phyloP scores from a whole-genome alignment of 129 eudicot species.

The Gnaphalium uliginosum region DNA sequence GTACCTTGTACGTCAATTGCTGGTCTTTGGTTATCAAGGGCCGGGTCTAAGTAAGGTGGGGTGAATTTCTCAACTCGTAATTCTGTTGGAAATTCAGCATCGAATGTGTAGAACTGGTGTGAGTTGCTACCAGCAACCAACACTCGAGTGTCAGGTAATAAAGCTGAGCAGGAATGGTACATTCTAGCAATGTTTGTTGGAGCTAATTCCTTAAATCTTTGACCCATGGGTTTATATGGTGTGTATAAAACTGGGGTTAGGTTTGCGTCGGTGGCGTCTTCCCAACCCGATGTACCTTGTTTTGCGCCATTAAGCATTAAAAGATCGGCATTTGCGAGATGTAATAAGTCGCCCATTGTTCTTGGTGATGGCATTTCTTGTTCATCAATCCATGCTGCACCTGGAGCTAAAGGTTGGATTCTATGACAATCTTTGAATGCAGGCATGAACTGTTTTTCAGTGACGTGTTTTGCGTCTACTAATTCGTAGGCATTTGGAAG shows the following conservation, averaged over 20 bases:
- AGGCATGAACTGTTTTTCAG: slow-evolving; percentile 36
- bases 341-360: slow-evolving; percentile 69
- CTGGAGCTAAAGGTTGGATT: slow-evolving; percentile 20
- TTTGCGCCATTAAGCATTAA: slow-evolving; percentile 73
- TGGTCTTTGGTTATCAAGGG: slow-evolving; percentile 28
- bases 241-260: slow-evolving; percentile 55
- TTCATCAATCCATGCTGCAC: slow-evolving; percentile 57
- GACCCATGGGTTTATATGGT: slow-evolving; percentile 43
- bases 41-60: slow-evolving; percentile 69
- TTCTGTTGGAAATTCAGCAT: slow-evolving; percentile 52
- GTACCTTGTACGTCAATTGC: slow-evolving; percentile 17
- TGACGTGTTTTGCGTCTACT: slow-evolving; percentile 46
- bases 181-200: slow-evolving; percentile 58
- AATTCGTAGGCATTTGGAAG: slow-evolving; percentile 37
- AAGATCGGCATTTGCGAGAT: slow-evolving; percentile 67
- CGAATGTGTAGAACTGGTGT: slow-evolving; percentile 39
- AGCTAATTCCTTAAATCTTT: slow-evolving; percentile 39
- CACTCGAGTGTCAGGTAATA: slow-evolving; percentile 53
- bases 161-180: slow-evolving; percentile 75
- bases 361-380: slow-evolving; percentile 68
- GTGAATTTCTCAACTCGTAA: slow-evolving; percentile 69
- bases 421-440: slow-evolving; percentile 70
- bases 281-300: slow-evolving; percentile 76
- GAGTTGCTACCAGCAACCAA: slow-evolving; percentile 80
- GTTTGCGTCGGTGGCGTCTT: slow-evolving; percentile 49